Evolutionary conservation across 1,284 basidiomycete species (phyloP), one percentile per base, ranked within the genome.

Genomic region (Malassezia obtusa): DNA sequence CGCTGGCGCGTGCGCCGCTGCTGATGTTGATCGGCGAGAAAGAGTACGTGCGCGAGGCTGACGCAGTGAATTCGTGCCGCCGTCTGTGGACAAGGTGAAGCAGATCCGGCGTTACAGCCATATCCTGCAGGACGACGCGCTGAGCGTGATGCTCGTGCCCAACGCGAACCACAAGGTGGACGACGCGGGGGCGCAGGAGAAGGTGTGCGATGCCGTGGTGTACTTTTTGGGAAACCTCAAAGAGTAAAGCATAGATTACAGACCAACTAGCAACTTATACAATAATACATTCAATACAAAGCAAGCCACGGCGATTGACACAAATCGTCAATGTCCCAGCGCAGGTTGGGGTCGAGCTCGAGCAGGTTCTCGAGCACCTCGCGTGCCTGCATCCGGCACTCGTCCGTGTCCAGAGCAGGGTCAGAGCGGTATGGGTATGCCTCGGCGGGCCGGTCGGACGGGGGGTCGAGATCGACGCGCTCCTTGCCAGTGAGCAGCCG

Each of bases 141-240:
- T 67, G 31, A 12, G 50, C n/a, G 58, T 61, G 0, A 41, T 26
- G 17, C 38, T 69, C 9, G 37, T 69, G 19, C 31, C 47, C 10
- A 48, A 56, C 6, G 68, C 67, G 7, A 62, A 65, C 26, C 68
- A 70, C 48, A 64, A 67, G 51, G 63, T 64, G 14, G 58, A 61
- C 12, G 46, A 52, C 12, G 36, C 36, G 1, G 46, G 30, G 4
- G 67, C 67, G 2, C 63, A 62, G 17, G 31, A 41, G 0, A 36
- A 58, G 28, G 48, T 68, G n/a, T 37, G 65, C 37, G 24, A 52
- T n/a, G 30, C 45, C 0, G 56, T 69, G 24, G 31, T 33, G 11
- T n/a, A 38, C 14, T 54, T 58, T 26, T 45, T 65, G 17, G 28
- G 43, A 10, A 45, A 30, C 25, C 25, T 45, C 12, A 43, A 28